Conservation (phyloP, 2,329 filamentous ascomycete species). For the Neoarthrinium moseri region DNA sequence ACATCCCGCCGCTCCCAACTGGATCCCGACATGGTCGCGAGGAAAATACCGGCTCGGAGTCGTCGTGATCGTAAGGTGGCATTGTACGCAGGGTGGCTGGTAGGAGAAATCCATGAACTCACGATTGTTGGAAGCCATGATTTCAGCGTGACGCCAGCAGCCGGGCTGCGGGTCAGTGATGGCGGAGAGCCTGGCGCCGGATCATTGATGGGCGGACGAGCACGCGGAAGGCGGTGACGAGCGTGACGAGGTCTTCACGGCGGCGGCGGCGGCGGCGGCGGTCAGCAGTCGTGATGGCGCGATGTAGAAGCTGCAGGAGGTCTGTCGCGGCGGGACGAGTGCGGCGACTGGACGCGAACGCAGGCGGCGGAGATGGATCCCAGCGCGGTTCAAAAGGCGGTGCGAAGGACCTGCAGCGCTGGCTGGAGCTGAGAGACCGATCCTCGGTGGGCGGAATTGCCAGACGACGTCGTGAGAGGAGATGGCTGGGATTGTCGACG, state of each 20-base stretch:
- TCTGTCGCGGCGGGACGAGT: neutral
- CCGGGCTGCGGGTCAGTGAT: constrained; percentile 7
- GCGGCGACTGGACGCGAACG: neutral
- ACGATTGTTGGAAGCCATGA: constrained; percentile 10
- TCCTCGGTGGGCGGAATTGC: no score
- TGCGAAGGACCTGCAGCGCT: no score
- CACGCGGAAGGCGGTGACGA: neutral
- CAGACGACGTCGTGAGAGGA: no score
- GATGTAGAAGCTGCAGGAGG: neutral
- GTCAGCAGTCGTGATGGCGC: neutral
- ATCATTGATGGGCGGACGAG: constrained; percentile 3
- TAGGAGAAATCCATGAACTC: constrained; percentile 7
- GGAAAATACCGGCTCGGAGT: no score
- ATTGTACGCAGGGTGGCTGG: neutral
- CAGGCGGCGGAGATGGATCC: no score
- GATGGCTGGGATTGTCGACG: no score
- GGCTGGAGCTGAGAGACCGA: no score
- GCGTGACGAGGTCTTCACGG: neutral
- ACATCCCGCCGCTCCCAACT: neutral
- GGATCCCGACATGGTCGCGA: no score
- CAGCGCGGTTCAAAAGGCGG: no score
- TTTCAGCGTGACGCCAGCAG: constrained; percentile 1
- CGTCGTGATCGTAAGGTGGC: neutral
- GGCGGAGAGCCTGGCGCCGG: neutral
- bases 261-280: neutral